Conservation (phyloP, 139 green algal genomes). For the Coelastrella sp. region DNA sequence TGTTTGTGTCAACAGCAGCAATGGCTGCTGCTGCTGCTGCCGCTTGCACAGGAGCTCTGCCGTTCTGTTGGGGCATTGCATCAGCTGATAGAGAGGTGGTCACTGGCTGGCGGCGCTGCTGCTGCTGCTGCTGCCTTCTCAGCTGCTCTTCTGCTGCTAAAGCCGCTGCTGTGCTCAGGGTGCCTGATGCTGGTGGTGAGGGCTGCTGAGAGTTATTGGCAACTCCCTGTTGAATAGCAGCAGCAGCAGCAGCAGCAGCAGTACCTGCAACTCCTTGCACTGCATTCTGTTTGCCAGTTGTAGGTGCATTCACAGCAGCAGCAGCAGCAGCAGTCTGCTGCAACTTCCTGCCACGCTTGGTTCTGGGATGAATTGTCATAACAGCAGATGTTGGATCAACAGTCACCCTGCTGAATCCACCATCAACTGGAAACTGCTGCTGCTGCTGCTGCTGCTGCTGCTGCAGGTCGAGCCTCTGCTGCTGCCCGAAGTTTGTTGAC, state of each 20-base stretch:
- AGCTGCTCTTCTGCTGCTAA: background rate
- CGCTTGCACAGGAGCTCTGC: no score
- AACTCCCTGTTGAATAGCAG: no score
- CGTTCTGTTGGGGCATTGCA: no score
- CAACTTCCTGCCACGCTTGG: background rate
- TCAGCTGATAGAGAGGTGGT: background rate
- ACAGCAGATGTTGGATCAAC: background rate
- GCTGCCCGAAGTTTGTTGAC: background rate
- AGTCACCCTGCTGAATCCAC: background rate
- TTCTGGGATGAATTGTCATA: constrained; percentile 20
- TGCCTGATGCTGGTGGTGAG: no score
- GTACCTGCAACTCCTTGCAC: no score
- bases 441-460: constrained; percentile 17
- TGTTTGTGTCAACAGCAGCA: background rate
- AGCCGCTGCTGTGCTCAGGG: no score
- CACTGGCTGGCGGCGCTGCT: background rate
- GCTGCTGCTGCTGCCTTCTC: background rate
- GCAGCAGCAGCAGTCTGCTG: background rate
- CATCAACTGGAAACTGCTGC: background rate
- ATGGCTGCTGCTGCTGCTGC: background rate
- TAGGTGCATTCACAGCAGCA: no score
- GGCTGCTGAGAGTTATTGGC: no score
- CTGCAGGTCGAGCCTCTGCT: background rate
- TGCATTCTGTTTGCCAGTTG: no score
- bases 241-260: no score